These are phyloP conservation scores for Suillus brevipes DNA, from an alignment of 768 basidiomycete species.

Conservation along the genomic window DNA sequence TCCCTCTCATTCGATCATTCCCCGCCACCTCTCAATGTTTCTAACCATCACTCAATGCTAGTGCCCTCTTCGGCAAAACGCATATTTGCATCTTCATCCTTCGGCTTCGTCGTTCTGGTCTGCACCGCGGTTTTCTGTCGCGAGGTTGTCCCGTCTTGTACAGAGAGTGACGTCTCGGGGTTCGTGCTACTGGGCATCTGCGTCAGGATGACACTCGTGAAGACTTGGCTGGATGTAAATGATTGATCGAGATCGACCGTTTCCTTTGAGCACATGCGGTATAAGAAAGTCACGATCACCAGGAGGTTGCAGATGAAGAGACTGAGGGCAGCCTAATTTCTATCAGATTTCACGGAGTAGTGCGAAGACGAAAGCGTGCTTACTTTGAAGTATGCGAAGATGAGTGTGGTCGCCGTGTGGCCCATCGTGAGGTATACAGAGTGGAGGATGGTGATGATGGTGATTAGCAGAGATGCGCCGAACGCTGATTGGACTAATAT, in stretches of 20 bases:
- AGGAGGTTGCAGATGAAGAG: conserved; percentile 7
- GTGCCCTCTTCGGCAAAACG: not conserved
- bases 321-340: not conserved
- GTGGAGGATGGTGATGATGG: not conserved
- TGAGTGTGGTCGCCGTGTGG: not conserved
- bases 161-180: not conserved
- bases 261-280: not conserved
- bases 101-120: not conserved
- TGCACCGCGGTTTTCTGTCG: not conserved
- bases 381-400: conserved; percentile 2
- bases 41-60: not conserved
- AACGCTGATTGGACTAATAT: not conserved
- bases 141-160: not conserved
- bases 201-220: not conserved
- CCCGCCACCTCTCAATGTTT: not conserved
- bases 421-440: not conserved
- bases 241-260: not conserved
- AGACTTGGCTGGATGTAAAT: not conserved
- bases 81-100: not conserved
- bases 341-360: not conserved
- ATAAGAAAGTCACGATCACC: conserved; percentile 6
- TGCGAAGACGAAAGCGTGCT: not conserved
- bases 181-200: not conserved
- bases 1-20: not conserved
- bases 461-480: not conserved